Evolutionary conservation across 768 basidiomycete species (phyloP).

Genomic region (Artomyces pyxidatus): DNA sequence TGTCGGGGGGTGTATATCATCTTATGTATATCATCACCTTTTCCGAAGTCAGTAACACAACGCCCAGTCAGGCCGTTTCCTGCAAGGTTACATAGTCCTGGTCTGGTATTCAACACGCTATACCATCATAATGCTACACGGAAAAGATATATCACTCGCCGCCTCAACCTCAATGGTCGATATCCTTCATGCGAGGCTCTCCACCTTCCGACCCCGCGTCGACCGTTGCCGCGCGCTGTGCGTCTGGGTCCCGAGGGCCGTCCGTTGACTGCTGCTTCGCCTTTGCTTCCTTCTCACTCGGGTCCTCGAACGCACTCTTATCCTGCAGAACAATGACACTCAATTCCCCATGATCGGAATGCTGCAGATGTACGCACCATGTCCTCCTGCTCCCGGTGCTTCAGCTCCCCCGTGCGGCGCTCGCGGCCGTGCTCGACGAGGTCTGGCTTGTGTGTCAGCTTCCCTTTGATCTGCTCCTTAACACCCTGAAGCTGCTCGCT

Average conservation of each 20-base stretch:
- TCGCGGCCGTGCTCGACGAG: slow-evolving; percentile 31
- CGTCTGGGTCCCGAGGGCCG: neutral
- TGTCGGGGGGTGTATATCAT: no score
- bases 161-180: no score
- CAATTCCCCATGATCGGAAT: neutral
- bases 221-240: neutral
- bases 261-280: neutral
- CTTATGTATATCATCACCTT: no score
- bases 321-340: neutral
- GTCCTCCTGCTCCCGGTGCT: slow-evolving; percentile 27
- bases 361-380: slow-evolving; percentile 2
- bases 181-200: neutral
- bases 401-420: slow-evolving; percentile 32
- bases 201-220: neutral
- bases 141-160: no score
- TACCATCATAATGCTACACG: no score
- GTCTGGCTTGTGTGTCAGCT: slow-evolving; percentile 28
- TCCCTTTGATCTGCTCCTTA: slow-evolving; percentile 33
- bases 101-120: no score
- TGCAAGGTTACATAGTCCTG: no score
- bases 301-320: neutral
- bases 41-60: no score
- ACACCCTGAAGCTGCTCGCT: slow-evolving; percentile 30
- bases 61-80: no score
- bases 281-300: neutral